Conservation (phyloP, 805 yeast genomes). For the Kuraishia hungarica region DNA sequence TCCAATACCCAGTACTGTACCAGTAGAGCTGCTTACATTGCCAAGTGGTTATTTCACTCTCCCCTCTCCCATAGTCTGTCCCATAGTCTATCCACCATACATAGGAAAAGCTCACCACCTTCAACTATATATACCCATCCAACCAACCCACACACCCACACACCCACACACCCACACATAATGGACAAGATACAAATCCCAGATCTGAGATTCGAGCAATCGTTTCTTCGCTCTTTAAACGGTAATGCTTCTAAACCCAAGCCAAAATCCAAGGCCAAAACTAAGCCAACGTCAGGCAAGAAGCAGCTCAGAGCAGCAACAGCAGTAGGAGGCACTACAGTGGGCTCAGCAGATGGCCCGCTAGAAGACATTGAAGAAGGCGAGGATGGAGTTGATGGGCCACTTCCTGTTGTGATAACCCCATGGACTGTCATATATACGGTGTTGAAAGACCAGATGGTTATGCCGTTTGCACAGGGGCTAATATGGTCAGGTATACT, state of each 20-base stretch:
- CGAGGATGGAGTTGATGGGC: constrained; percentile 11
- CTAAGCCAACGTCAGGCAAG: neutral
- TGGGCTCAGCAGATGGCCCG: constrained; percentile 4
- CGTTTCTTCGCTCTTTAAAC: constrained; percentile 37
- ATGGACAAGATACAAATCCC: constrained; percentile 30
- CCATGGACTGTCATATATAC: constrained; percentile 38
- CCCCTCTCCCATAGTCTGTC: no score
- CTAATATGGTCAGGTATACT: constrained; percentile 32
- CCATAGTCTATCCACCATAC: no score
- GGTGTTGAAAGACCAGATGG: constrained; percentile 40
- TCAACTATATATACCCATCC: no score
- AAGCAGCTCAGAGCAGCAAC: neutral
- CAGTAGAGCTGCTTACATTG: no score
- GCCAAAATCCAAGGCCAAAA: constrained; percentile 6
- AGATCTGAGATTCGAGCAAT: constrained; percentile 59
- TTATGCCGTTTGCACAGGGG: constrained; percentile 53
- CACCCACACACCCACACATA: neutral
- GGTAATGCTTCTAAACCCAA: constrained; percentile 14
- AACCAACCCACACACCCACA: neutral
- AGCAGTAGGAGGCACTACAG: neutral
- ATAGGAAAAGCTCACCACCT: neutral
- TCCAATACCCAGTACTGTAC: no score
- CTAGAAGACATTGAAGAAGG: constrained; percentile 1
- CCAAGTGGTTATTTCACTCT: no score
- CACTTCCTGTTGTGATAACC: constrained; percentile 29